These are phyloP conservation scores for Neltuma alba DNA, from an alignment of 306 rosid genomes.

Conservation along the genomic window DNA sequence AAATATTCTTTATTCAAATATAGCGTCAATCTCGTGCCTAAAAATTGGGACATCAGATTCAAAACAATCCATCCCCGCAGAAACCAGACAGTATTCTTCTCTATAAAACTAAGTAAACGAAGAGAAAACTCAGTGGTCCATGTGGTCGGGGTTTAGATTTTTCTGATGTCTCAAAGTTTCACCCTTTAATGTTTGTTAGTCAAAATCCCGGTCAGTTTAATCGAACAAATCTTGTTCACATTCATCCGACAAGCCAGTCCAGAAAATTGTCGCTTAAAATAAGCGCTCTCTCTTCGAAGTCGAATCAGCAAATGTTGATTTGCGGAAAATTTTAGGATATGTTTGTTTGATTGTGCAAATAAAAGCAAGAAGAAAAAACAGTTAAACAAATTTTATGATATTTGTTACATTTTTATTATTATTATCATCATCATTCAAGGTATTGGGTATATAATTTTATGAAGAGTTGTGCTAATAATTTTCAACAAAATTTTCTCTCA, in stretches of 20 bases:
- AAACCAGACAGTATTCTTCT: neutral
- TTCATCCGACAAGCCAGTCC: neutral
- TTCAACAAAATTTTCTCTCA: too few species aligned
- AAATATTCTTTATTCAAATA: neutral
- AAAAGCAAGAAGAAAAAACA: neutral
- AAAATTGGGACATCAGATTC: neutral
- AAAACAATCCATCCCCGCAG: neutral
- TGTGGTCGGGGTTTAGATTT: neutral
- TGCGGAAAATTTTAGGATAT: neutral
- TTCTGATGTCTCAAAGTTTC: constrained; percentile 2
- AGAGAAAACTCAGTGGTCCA: constrained; percentile 14
- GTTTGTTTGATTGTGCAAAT: neutral
- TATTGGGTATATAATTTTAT: neutral
- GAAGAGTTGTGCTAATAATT: too few species aligned
- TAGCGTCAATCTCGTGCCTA: neutral
- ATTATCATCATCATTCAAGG: neutral
- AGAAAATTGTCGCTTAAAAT: neutral
- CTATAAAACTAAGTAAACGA: too few species aligned
- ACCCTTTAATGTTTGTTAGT: neutral
- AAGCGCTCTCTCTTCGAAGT: neutral
- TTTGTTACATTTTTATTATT: neutral
- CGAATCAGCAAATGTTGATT: neutral
- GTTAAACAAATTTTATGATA: neutral
- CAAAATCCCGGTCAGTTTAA: neutral
- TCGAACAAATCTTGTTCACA: constrained; percentile 27